These are phyloP conservation scores for Hypholoma fasciculare DNA, from an alignment of 768 basidiomycete genomes.

Conservation along the genomic window DNA sequence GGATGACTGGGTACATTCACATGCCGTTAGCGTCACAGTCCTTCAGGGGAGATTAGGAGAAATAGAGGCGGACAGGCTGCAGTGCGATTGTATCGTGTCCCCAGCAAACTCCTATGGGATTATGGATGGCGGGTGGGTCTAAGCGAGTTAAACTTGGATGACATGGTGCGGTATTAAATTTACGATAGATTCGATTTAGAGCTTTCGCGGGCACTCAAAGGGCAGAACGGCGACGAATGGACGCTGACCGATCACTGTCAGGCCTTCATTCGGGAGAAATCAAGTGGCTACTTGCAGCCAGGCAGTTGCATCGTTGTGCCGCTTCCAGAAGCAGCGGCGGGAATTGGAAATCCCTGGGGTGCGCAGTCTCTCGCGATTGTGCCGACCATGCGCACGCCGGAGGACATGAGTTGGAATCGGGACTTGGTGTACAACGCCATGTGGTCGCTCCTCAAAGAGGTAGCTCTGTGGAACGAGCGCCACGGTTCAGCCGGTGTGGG, in stretches of 20 bases:
- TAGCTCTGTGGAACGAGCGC: constrained; percentile 5
- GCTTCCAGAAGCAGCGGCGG: not conserved
- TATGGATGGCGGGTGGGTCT: constrained; percentile 1
- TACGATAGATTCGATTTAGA: constrained; percentile 7
- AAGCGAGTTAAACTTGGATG: not conserved
- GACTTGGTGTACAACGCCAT: constrained; percentile 14
- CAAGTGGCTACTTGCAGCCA: constrained; percentile 4
- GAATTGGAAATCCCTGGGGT: not conserved
- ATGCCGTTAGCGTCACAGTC: not conserved
- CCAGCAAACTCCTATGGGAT: constrained; percentile 4
- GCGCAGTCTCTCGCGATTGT: constrained; percentile 1
- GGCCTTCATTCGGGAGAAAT: not conserved
- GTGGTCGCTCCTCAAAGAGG: constrained; percentile 12
- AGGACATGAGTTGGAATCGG: constrained; percentile 13
- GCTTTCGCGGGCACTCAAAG: constrained; percentile 5
- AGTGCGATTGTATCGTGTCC: constrained; percentile 3
- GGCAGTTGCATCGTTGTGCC: constrained; percentile 2
- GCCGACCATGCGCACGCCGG: constrained; percentile 10
- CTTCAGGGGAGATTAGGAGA: constrained; percentile 3
- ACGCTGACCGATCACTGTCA: constrained; percentile 7
- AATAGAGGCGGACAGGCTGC: not conserved
- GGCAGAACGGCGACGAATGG: constrained; percentile 1
- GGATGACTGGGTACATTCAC: not conserved
- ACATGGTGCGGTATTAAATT: not conserved
- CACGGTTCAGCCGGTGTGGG: not conserved